phyloP scores from a whole-genome alignment of 768 basidiomycete species.

The Leccinum subgranulosum region DNA sequence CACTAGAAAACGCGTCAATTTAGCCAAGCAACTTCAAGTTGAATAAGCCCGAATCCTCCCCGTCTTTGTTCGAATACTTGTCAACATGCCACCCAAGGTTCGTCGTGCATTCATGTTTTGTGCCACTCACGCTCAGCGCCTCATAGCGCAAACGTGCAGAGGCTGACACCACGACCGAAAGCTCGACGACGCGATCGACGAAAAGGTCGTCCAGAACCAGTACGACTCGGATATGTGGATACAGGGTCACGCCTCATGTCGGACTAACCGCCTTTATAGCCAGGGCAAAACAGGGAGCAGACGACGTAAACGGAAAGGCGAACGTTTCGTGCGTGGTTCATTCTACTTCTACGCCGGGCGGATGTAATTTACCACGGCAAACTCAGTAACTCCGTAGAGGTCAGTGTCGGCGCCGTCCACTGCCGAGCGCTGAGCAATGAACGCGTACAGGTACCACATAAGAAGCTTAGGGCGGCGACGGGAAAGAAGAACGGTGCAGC shows the following conservation, averaged over 20 bases:
- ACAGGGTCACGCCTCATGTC: constrained; percentile 13
- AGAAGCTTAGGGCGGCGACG: constrained; percentile 38
- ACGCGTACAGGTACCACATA: constrained; percentile 34
- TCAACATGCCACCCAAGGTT: constrained; percentile 39
- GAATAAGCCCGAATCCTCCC: neutral
- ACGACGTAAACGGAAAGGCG: constrained; percentile 5
- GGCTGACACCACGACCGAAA: constrained; percentile 28
- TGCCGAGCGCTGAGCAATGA: neutral
- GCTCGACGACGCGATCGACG: constrained; percentile 41
- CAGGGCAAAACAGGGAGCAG: constrained; percentile 10
- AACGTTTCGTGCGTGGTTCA: constrained; percentile 25
- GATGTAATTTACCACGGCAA: constrained; percentile 10
- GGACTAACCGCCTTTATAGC: constrained; percentile 12
- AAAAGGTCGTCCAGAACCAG: constrained; percentile 42
- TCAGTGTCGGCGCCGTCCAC: constrained; percentile 19
- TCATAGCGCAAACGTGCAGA: constrained; percentile 59
- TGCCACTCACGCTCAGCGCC: constrained; percentile 16
- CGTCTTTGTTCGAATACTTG: neutral
- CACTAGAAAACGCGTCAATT: constrained; percentile 18
- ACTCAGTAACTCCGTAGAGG: constrained; percentile 21
- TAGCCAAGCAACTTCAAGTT: neutral
- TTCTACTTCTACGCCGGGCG: neutral
- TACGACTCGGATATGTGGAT: constrained; percentile 10
- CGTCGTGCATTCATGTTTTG: constrained; percentile 1
- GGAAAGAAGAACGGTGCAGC: constrained; percentile 15